phyloP scores from a whole-genome alignment of 495 filamentous ascomycete species.

The Neurospora sp. region DNA sequence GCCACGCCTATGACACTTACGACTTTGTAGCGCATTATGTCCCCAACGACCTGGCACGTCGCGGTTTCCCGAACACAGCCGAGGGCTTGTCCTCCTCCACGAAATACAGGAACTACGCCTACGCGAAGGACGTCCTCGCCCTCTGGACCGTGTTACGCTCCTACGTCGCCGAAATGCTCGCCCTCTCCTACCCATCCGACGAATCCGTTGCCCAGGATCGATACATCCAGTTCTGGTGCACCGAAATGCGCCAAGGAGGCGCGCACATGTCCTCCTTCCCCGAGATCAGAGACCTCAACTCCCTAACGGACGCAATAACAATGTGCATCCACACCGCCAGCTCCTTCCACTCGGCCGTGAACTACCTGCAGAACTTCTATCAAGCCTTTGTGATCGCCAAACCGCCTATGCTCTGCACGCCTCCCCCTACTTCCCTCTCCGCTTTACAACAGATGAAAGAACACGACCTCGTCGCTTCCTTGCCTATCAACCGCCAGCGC shows the following conservation, averaged over 20 bases:
- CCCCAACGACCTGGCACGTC: slow-evolving; percentile 32
- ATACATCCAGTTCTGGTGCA: slow-evolving; percentile 27
- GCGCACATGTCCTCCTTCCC: slow-evolving; percentile 41
- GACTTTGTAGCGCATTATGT: slow-evolving; percentile 33
- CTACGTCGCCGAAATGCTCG: slow-evolving; percentile 27
- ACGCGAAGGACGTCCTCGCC: slow-evolving; percentile 31
- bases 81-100: slow-evolving; percentile 19
- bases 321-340: slow-evolving; percentile 45
- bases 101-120: slow-evolving; percentile 38
- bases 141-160: slow-evolving; percentile 31
- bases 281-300: slow-evolving; percentile 67
- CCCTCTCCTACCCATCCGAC: slow-evolving; percentile 10
- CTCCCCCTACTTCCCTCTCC: slow-evolving; percentile 20
- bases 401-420: slow-evolving; percentile 28
- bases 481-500: slow-evolving; percentile 29
- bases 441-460: slow-evolving; percentile 21
- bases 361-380: slow-evolving; percentile 43
- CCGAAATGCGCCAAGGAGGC: slow-evolving; percentile 21
- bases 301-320: slow-evolving; percentile 69
- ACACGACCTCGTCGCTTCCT: slow-evolving; percentile 25
- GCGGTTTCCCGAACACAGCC: slow-evolving; percentile 32
- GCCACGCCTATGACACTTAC: slow-evolving; percentile 28
- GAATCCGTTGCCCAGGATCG: slow-evolving; percentile 18
- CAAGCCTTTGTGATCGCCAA: slow-evolving; percentile 36
- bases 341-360: slow-evolving; percentile 39